Conservation (phyloP, 2,329 filamentous ascomycete species). For the Diaporthe helianthi region DNA sequence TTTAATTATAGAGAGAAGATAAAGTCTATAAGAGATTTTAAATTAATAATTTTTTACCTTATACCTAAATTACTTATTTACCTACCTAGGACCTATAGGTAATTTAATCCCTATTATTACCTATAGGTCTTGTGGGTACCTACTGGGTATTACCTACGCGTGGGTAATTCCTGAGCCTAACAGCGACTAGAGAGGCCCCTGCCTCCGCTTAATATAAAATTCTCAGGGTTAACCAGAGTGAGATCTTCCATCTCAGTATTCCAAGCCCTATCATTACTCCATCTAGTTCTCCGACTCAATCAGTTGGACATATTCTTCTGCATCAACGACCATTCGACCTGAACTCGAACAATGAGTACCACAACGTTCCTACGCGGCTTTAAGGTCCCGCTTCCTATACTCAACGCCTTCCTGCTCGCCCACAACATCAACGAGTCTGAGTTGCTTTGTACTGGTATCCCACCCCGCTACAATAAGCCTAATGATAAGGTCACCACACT, state of each 20-base stretch:
- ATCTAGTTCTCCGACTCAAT: too few species aligned
- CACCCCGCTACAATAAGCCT: not conserved
- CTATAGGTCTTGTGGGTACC: too few species aligned
- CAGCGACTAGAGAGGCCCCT: too few species aligned
- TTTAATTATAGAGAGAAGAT: too few species aligned
- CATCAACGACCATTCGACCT: not conserved
- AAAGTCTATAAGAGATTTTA: too few species aligned
- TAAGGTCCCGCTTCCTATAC: conserved; percentile 14
- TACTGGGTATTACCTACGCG: too few species aligned
- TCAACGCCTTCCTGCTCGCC: conserved; percentile 17
- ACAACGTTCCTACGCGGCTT: conserved; percentile 17
- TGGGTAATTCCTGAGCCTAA: too few species aligned
- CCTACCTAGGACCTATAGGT: too few species aligned
- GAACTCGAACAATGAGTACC: not conserved
- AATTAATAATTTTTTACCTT: too few species aligned
- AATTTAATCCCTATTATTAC: too few species aligned
- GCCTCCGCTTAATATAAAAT: too few species aligned
- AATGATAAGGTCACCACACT: not conserved
- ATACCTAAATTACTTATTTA: too few species aligned
- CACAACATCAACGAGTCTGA: conserved; percentile 18
- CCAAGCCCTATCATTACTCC: conserved; percentile 8
- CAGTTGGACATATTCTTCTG: not conserved
- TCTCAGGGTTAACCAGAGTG: not conserved
- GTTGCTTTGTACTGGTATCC: not conserved
- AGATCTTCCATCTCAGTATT: conserved; percentile 21